Evolutionary conservation across 441 rosid species (phyloP), one percentile per base, ranked within the genome.

Genomic region (Dalechampia spathulata): DNA sequence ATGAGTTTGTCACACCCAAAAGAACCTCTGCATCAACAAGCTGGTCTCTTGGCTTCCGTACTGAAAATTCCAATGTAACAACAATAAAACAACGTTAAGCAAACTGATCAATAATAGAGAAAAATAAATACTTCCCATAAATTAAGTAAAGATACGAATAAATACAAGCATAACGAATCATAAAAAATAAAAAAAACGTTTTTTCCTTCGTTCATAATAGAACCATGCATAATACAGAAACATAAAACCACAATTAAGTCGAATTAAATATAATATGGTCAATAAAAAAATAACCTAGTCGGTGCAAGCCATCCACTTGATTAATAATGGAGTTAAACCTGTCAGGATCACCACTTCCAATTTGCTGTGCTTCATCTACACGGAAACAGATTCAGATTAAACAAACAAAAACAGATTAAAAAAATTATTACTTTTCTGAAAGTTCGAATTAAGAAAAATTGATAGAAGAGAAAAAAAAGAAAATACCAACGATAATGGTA

Each of bases 21-120:
- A 89, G 58, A n/a, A 84, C 94, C 62, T 85, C 94, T 2, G 91
- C 91, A 65, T 88, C 96, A 2, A 82, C 83, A 26, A 86, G 73
- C 69, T 82, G 96, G 59, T 89, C 96, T 65, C 90, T 72, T 0
- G 95, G 95, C 61, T 71, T 80, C 27, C 60, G 72, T 54, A 89
- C 96, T 86, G 74, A 55, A 65, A 65, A 51, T 55, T 36, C 42
- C 30, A 42, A 15, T 1, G 22, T 42, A 32, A 15, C 20, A 5
- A 4, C 23, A 37, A 7, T 3, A 27, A 48, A 63, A 2, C 7
- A 34, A 26, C 10, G 16, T 10, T 25, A 14, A 6, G 0, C 5
- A 20, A 3, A 14, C 11, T 30, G 34, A 30, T 4, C 8, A 15
- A 22, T n/a, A 17, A 1, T 12, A 13, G 30, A 2, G n/a, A 27